Evolutionary conservation across 306 rosid species (phyloP), one percentile per base, ranked within the genome.

Genomic region (Vigna mungo): DNA sequence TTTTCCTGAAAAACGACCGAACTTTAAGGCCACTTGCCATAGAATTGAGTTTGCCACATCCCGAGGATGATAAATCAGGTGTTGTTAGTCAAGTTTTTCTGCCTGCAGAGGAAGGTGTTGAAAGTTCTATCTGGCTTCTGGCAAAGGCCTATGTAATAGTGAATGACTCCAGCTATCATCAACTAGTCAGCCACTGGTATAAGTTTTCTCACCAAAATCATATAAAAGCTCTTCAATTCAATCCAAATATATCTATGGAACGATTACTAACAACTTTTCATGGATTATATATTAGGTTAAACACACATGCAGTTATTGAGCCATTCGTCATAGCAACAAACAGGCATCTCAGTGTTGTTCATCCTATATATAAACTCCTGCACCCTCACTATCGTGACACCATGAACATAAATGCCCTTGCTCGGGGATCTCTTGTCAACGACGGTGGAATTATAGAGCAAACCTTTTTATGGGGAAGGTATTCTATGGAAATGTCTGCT

Each of bases 141-240:
- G 94, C 94, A 3, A 90, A 90, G 79, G 91, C 92, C 72, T 89
- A 89, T 75, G 96, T 78, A 4, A 76, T 86, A 7, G 93, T 89
- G 9, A 87, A 89, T 80, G 94, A 91, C 62, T 89, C 91, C 0
- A 81, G 92, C 64, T 70, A 73, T 43, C 95, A 90, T 79, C 90
- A 90, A 71, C 92, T 90, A 18, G 77, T 90, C 61, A 90, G 89
- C 67, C 92, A 85, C 63, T 89, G 90, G 91, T 89, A 87, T 32
- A 68, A 65, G 6, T 14, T 51, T 51, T 72, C 16, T 30, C 67
- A 60, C 8, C 17, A 4, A 32, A 32, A 32, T 15, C 15, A 4
- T 7, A 15, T 15, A 6, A 10, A 51, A 13, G 4, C 20, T 30
- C 0, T 60, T 55, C 20, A 37, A 0, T 60, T 61, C 1, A 37